phyloP scores from a whole-genome alignment of 768 basidiomycete genomes.

The Leccinum pellstonianum region DNA sequence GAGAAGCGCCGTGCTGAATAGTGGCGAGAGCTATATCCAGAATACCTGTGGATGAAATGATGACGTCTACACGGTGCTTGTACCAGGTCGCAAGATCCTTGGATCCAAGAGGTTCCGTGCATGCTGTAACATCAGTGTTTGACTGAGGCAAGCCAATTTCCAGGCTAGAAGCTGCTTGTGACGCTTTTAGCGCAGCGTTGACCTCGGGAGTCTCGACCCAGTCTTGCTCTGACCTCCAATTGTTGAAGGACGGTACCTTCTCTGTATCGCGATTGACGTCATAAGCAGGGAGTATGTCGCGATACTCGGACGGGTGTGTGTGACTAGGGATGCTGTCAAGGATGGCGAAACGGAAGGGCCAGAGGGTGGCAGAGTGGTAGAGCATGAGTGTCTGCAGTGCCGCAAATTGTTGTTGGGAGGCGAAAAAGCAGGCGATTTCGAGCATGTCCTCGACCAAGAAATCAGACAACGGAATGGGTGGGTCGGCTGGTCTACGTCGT shows the following conservation, averaged over 20 bases:
- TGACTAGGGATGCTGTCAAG: slow-evolving; percentile 76
- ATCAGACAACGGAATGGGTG: slow-evolving; percentile 52
- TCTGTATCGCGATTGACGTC: slow-evolving; percentile 51
- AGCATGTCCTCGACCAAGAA: slow-evolving; percentile 65
- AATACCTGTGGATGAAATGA: slow-evolving; percentile 69
- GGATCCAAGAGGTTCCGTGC: slow-evolving; percentile 13
- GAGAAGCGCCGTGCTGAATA: slow-evolving; percentile 84
- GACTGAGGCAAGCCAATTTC: slow-evolving; percentile 15
- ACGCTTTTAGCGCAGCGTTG: slow-evolving; percentile 39
- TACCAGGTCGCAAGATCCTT: slow-evolving; percentile 73
- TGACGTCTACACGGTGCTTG: slow-evolving; percentile 53
- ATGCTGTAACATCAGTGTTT: slow-evolving; percentile 5
- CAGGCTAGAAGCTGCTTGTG: slow-evolving; percentile 17
- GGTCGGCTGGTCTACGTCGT: slow-evolving; percentile 28
- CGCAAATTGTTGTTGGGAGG: slow-evolving; percentile 56
- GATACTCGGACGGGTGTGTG: slow-evolving; percentile 59
- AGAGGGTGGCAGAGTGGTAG: slow-evolving; percentile 43
- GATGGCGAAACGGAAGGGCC: slow-evolving; percentile 68
- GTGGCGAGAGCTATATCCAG: slow-evolving; percentile 75
- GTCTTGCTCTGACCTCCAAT: slow-evolving; percentile 56
- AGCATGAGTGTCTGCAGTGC: slow-evolving; percentile 58
- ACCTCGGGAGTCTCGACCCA: slow-evolving; percentile 54
- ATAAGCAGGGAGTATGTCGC: slow-evolving; percentile 60
- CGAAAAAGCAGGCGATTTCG: slow-evolving; percentile 61
- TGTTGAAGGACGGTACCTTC: slow-evolving; percentile 24